Percentiles rank a stretch among this genome's conserved stretches.
These are phyloP conservation scores for Microglena sp. DNA, from an alignment of 139 green algal genomes.

Conservation along the genomic window DNA sequence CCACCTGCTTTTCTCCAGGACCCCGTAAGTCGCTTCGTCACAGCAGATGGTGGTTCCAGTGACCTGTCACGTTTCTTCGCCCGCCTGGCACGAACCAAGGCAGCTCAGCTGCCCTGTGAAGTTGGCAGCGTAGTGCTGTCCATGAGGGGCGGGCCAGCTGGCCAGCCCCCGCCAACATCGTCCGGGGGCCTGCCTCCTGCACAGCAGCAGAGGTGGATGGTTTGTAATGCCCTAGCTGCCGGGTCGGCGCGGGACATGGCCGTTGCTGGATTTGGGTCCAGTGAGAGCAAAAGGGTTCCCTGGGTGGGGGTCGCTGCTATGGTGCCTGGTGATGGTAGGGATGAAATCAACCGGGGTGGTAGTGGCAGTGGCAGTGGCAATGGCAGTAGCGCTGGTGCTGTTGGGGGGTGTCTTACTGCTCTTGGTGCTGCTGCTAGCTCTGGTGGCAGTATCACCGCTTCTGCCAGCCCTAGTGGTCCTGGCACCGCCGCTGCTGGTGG, in stretches of 20 bases:
- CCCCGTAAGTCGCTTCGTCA: too few species aligned
- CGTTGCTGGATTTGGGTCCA: slow-evolving; percentile 9
- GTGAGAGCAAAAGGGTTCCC: slow-evolving; percentile 46
- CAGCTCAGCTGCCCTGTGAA: slow-evolving; percentile 13
- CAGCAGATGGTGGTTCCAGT: too few species aligned
- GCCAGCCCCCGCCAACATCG: too few species aligned
- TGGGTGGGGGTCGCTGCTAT: slow-evolving; percentile 61
- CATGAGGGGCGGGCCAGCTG: background rate
- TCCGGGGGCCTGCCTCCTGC: too few species aligned
- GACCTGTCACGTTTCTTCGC: slow-evolving; percentile 12
- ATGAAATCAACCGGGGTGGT: background rate
- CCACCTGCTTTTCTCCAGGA: too few species aligned
- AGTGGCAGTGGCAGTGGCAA: slow-evolving; percentile 3
- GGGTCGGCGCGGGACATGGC: slow-evolving; percentile 30
- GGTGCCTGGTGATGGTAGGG: background rate
- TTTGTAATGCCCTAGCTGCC: slow-evolving; percentile 42
- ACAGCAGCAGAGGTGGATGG: slow-evolving; percentile 34
- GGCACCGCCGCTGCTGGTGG: too few species aligned
- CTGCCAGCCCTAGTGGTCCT: too few species aligned
- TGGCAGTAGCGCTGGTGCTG: background rate
- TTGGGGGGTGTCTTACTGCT: too few species aligned
- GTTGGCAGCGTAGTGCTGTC: slow-evolving; percentile 17
- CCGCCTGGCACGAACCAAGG: slow-evolving; percentile 6
- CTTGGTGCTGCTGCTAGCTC: too few species aligned
- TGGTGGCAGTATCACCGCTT: too few species aligned